Evolutionary conservation across 257 asterid genomes (phyloP).

Genomic region (Solanum stenotomum): DNA sequence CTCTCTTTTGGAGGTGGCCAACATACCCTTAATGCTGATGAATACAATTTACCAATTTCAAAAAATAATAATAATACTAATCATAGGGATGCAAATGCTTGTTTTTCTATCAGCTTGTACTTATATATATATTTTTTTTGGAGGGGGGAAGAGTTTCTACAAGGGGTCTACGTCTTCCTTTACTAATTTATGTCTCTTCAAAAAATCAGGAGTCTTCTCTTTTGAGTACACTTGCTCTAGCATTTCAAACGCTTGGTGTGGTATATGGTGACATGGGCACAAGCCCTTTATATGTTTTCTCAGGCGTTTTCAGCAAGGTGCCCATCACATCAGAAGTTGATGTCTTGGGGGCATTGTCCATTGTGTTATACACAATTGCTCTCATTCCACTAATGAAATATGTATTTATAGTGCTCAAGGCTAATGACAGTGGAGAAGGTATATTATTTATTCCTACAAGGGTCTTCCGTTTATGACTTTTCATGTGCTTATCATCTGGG

Average conservation of each 20-base stretch:
- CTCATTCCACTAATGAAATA: conserved; percentile 74
- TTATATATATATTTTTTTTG: neutral
- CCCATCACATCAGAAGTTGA: conserved; percentile 81
- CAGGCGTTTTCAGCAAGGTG: conserved; percentile 85
- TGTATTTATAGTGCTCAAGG: conserved; percentile 86
- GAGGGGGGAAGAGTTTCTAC: neutral
- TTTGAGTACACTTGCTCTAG: conserved; percentile 64
- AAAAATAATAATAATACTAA: neutral
- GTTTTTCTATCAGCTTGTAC: neutral
- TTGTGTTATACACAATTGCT: conserved; percentile 86
- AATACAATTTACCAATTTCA: too few relatives aligned
- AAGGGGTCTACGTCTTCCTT: neutral
- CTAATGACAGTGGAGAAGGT: conserved; percentile 99
- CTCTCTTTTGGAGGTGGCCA: too few relatives aligned
- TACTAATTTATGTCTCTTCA: neutral
- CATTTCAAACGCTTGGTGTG: conserved; percentile 97
- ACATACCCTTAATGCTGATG: too few relatives aligned
- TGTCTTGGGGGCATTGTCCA: conserved; percentile 79
- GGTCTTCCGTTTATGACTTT: neutral
- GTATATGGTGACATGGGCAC: conserved; percentile 99
- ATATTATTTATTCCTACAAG: conserved; percentile 7
- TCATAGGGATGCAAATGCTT: neutral
- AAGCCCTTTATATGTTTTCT: conserved; percentile 81
- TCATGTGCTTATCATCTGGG: neutral
- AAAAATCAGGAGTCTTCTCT: conserved; percentile 53